Evolutionary conservation across 371 early-diverging fungal genomes (phyloP).

Genomic region (Amoeboaphelidium protococcarum): DNA sequence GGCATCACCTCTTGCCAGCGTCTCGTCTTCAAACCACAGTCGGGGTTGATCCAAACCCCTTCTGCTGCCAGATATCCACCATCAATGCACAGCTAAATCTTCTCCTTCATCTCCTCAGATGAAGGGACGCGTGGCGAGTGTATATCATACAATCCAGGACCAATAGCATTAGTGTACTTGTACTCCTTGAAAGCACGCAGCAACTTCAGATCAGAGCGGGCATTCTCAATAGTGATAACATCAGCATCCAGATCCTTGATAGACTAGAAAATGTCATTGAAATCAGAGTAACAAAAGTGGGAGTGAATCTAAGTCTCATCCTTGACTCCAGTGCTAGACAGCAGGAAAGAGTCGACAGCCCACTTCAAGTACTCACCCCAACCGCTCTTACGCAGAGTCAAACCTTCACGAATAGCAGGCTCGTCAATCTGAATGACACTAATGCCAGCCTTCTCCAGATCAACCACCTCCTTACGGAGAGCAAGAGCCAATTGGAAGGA

Average conservation of each 20-base stretch:
- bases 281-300: constrained; percentile 87
- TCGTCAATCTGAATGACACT: constrained; percentile 87
- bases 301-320: constrained; percentile 85
- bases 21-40: constrained; percentile 91
- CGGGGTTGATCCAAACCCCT: constrained; percentile 84
- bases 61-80: constrained; percentile 14
- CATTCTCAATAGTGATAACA: constrained; percentile 87
- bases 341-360: constrained; percentile 79
- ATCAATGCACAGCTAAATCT: constrained; percentile 40
- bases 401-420: constrained; percentile 92
- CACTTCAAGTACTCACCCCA: constrained; percentile 73
- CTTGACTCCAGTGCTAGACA: constrained; percentile 59
- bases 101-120: constrained; percentile 52
- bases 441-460: constrained; percentile 75
- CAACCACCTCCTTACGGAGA: constrained; percentile 79
- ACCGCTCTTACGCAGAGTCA: constrained; percentile 73
- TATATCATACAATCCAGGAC: constrained; percentile 89
- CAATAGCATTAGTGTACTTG: constrained; percentile 65
- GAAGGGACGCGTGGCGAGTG: constrained; percentile 77
- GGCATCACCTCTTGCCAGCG: constrained; percentile 73
- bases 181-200: constrained; percentile 44
- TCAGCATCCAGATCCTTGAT: constrained; percentile 67
- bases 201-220: constrained; percentile 82
- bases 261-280: constrained; percentile 83
- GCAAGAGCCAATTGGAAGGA: constrained; percentile 78